Base-by-base conservation (phyloP, 257 asterid genomes). In the Verbascum thapsus region DNA sequence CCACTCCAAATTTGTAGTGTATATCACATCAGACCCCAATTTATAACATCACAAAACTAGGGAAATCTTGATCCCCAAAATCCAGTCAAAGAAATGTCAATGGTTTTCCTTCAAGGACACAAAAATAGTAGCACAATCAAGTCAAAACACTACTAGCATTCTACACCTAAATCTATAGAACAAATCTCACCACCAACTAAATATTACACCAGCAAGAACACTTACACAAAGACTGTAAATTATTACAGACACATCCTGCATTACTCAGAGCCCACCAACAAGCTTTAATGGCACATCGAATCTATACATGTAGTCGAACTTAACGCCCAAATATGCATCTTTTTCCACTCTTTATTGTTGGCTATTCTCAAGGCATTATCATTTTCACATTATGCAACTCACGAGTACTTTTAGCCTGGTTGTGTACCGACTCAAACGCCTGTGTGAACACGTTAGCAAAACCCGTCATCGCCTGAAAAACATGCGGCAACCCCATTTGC, bases 401-500 rank as follows among this genome's bases (percentile, higher is more conserved):
- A 16, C 76, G 77, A 1, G 76, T 75, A 62, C 67, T 76, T 41
- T 85, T 85, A 13, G 85, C 85, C 74, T 82, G 91, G 66, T 92
- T 89, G 74, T 85, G 88, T 40, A 87, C 95, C 0, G 92, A 79
- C 70, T 94, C 96, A 44, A 87, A 90, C 12, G 95, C 86, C 51
- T 90, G 87, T 0, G 89, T 73, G 67, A 87, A 94, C 61, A 85
- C 94, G 13, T 81, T 90, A 30, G 99, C 90, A 47, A 87, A 94
- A 38, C 95, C 95, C 0, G 99, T 90, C 78, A 87, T 78, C 5
- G 97, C 97, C 82, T 90, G 97, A 66, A 94, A 94, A 13, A 87
- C 96, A 10, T 90, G 92, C 0, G 97, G 97, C 77, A 94, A 71
- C 34, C 96, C 96, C 90, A 90, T 90, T 48, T 90, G 99, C 23